Percentiles rank a stretch among this genome's conserved stretches.
phyloP scores from a whole-genome alignment of 78 protist genomes.

The Capsaspora owczarzaki region DNA sequence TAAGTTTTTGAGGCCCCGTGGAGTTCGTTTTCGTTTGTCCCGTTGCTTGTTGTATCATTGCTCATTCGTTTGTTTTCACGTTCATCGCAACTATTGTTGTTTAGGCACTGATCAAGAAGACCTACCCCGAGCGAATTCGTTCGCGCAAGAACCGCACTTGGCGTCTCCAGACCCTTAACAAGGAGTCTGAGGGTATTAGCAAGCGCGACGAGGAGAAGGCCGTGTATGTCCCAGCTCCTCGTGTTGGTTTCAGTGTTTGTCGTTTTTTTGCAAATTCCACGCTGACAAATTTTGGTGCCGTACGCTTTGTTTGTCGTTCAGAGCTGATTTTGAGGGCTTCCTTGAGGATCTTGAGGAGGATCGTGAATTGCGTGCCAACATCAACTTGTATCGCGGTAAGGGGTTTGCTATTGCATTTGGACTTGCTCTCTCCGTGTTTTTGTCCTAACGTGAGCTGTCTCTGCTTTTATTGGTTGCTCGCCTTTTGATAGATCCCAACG shows the following conservation, averaged over 20 bases:
- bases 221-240: not conserved
- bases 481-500: not conserved
- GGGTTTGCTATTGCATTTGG: not conserved
- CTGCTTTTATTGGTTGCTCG: too few species aligned
- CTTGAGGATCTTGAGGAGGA: slow-evolving; percentile 76
- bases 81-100: too few species aligned
- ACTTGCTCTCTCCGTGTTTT: too few species aligned
- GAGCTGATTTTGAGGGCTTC: slow-evolving; percentile 55
- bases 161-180: not conserved
- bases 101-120: too few species aligned
- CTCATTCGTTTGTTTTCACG: too few species aligned
- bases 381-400: slow-evolving; percentile 32
- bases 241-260: not conserved
- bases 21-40: too few species aligned
- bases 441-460: too few species aligned
- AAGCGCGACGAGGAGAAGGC: not conserved
- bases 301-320: not conserved
- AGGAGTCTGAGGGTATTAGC: not conserved
- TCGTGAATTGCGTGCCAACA: slow-evolving; percentile 48
- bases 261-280: slow-evolving; percentile 5
- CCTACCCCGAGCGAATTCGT: too few species aligned
- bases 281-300: slow-evolving; percentile 25
- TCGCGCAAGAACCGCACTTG: slow-evolving; percentile 16
- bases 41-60: too few species aligned
- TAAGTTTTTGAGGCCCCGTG: too few species aligned